These are phyloP conservation scores for Lagenidium giganteum DNA, from an alignment of 352 stramenopile genomes.

Conservation along the genomic window DNA sequence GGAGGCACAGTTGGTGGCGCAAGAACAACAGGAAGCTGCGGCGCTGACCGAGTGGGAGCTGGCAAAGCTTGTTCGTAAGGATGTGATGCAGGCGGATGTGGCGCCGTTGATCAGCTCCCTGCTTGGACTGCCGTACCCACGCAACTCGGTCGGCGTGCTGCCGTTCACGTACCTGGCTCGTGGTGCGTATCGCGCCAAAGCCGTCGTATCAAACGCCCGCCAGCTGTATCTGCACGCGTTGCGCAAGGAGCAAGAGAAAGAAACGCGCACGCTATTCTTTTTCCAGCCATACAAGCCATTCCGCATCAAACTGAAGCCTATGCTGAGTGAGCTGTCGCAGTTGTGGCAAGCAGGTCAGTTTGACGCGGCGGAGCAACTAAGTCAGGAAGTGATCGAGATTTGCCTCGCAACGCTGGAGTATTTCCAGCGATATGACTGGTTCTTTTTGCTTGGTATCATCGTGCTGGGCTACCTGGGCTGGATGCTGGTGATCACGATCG, in stretches of 20 bases:
- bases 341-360: conserved; percentile 14
- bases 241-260: conserved; percentile 65
- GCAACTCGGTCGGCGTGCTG: conserved; percentile 80
- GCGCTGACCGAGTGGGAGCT: conserved; percentile 50
- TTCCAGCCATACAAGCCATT: conserved; percentile 58
- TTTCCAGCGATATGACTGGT: conserved; percentile 83
- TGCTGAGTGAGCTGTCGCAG: conserved; percentile 22
- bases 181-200: conserved; percentile 55
- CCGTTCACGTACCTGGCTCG: conserved; percentile 64
- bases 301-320: conserved; percentile 24
- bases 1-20: conserved; percentile 45
- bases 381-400: conserved; percentile 65
- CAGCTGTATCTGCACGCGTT: conserved; percentile 63
- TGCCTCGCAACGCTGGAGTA: conserved; percentile 74
- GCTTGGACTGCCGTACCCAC: conserved; percentile 64
- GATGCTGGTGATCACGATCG: conserved; percentile 57
- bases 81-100: conserved; percentile 84
- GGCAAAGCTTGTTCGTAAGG: conserved; percentile 39
- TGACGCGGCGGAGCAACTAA: conserved; percentile 35
- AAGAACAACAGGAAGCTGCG: conserved; percentile 36
- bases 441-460: conserved; percentile 73
- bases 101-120: conserved; percentile 70
- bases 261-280: conserved; percentile 42
- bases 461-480: conserved; percentile 74
- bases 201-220: conserved; percentile 66